These are phyloP conservation scores for Oleoguttula mirabilis DNA, from an alignment of 495 filamentous ascomycete species.

Conservation along the genomic window DNA sequence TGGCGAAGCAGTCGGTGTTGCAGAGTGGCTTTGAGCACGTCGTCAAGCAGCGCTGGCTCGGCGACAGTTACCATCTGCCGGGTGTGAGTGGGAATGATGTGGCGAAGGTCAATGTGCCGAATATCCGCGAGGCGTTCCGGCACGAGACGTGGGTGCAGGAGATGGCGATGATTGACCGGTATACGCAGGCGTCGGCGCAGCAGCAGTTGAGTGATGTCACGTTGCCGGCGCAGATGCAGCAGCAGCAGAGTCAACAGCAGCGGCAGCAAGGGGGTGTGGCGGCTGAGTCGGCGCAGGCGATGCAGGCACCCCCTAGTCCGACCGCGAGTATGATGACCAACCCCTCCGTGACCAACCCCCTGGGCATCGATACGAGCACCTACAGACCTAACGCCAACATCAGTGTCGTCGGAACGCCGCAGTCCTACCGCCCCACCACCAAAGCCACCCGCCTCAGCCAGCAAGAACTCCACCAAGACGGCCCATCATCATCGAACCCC, in stretches of 20 bases:
- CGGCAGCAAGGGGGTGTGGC: neutral
- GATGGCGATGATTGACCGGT: constrained; percentile 48
- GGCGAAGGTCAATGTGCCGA: constrained; percentile 90
- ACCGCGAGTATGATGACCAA: constrained; percentile 22
- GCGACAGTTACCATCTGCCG: constrained; percentile 55
- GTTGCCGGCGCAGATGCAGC: constrained; percentile 7
- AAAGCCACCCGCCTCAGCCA: neutral
- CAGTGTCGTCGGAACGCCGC: neutral
- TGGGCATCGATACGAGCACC: neutral
- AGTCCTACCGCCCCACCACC: neutral
- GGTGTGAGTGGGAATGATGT: constrained; percentile 77
- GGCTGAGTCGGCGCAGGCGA: too few species aligned
- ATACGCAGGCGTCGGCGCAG: constrained; percentile 3
- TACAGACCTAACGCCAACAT: neutral
- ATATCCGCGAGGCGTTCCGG: constrained; percentile 78
- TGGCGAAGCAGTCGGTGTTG: constrained; percentile 86
- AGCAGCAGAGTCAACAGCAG: constrained; percentile 1
- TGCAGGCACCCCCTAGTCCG: constrained; percentile 21
- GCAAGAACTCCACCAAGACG: constrained; percentile 3
- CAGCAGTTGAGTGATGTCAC: constrained; percentile 9
- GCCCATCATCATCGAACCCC: neutral
- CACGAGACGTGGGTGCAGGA: constrained; percentile 75
- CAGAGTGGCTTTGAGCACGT: constrained; percentile 88
- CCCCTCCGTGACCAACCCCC: constrained; percentile 17
- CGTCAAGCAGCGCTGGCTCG: constrained; percentile 84